Percentiles rank a stretch among this genome's conserved stretches.
phyloP scores from a whole-genome alignment of 1,284 basidiomycete genomes.

The Fomitiporia mediterranea region DNA sequence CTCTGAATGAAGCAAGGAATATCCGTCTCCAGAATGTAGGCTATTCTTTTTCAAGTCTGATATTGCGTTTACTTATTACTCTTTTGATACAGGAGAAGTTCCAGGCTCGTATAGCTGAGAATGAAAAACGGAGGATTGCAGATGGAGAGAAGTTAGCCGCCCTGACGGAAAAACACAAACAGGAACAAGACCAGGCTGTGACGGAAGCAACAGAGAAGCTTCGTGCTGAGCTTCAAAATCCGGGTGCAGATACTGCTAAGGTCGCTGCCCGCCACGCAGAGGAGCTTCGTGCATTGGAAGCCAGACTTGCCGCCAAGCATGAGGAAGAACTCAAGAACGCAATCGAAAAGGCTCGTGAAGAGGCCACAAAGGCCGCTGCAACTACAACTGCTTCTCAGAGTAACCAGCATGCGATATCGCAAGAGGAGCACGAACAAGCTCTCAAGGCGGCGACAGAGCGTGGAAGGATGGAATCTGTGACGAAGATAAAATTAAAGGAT shows the following conservation, averaged over 20 bases:
- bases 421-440: conserved; percentile 45
- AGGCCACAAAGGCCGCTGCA: conserved; percentile 38
- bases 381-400: conserved; percentile 47
- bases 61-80: neutral
- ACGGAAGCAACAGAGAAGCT: conserved; percentile 50
- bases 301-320: conserved; percentile 48
- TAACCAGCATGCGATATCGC: conserved; percentile 36
- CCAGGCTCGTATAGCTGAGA: conserved; percentile 35
- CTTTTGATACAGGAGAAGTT: conserved; percentile 40
- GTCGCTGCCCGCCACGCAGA: conserved; percentile 48
- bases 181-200: conserved; percentile 41
- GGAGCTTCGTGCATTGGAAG: conserved; percentile 52
- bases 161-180: conserved; percentile 23
- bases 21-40: conserved; percentile 35
- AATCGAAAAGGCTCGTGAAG: conserved; percentile 31
- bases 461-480: conserved; percentile 55
- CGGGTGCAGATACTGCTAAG: conserved; percentile 33
- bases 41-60: neutral
- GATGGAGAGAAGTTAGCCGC: conserved; percentile 34
- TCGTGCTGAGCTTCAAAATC: conserved; percentile 35
- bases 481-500: conserved; percentile 67
- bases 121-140: conserved; percentile 35
- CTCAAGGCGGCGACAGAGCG: conserved; percentile 60
- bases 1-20: conserved; percentile 41
- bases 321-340: conserved; percentile 46